Conservation (phyloP, 257 asterid genomes). For the Solanum rostratum region DNA sequence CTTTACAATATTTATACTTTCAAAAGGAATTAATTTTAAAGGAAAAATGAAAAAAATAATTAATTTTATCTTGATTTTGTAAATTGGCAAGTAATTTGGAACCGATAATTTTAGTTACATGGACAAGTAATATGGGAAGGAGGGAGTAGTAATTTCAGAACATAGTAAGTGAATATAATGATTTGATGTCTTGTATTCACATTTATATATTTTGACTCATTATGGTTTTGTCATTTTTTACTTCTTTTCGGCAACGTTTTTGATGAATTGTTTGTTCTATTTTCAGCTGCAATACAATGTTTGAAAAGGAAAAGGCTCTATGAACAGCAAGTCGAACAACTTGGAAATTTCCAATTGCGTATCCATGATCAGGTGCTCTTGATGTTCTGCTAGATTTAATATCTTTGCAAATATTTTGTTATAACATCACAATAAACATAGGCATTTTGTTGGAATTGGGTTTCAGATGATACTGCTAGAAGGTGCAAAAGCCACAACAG, state of each 20-base stretch:
- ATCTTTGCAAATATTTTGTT: neutral
- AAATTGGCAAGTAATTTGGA: neutral
- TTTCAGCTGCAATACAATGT: conserved; percentile 76
- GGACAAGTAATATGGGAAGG: neutral
- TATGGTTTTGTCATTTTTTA: neutral
- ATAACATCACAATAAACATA: neutral
- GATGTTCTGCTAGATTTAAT: neutral
- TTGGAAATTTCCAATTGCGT: conserved; percentile 76
- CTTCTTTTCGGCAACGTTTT: neutral
- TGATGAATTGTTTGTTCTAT: neutral
- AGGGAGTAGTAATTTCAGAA: neutral
- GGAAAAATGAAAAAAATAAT: neutral
- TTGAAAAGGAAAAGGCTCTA: conserved; percentile 74
- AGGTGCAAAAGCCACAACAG: conserved; percentile 88
- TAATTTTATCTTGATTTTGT: neutral
- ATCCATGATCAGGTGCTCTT: conserved; percentile 69
- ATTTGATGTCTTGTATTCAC: neutral
- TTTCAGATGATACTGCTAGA: conserved; percentile 76
- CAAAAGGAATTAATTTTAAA: neutral
- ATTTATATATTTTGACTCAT: neutral
- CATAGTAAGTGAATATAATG: neutral
- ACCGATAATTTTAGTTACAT: neutral
- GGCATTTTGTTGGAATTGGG: neutral
- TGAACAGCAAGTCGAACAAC: conserved; percentile 73
- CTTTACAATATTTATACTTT: neutral